Base-by-base conservation (phyloP, 495 filamentous ascomycete species). In the Penicillium canariense region DNA sequence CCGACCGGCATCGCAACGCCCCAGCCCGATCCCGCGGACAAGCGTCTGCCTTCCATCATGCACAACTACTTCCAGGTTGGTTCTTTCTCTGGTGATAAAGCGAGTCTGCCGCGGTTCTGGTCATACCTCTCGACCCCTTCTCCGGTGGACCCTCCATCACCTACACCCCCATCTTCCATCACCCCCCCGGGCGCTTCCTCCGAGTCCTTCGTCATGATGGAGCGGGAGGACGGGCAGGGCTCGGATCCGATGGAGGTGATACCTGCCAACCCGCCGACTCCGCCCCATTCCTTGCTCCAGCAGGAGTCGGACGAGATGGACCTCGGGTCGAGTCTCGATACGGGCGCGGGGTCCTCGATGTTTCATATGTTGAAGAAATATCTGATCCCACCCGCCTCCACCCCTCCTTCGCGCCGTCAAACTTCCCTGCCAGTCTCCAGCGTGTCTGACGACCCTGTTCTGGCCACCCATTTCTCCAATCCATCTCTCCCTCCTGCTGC, bases 41-140 rank as follows among this genome's bases (percentile, higher is more conserved):
- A 94, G 71, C 87, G 91, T 68, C 77, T 92, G 65, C 92, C 92
- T 40, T 88, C 89, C 64, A 90, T 96, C 71, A 85, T 90, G 80
- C 91, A 86, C 78, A 96, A 90, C 80, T 96, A 94, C 81, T 88
- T 87, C 76, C 92, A 97, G 91, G 92, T 97, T 93, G 82, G 91
- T 96, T 80, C 71, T 75, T 77, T 68, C 63, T 80, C 72, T 75
- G 76, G 72, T 75, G 73, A 72, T 70, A 73, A 67, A 72, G 69
- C 72, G 63, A 70, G 56, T 79, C 74, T 75, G 75, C 78, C 76
- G 67, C 79, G 74, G 67, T 69, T 76, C 59, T 72, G 69, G 65
- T 68, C 65, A 17, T 68, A 62, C 18, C 54, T 66, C 28, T 65
- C 62, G 42, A 68, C 61, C 50, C 22, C 65, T 44, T 58, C 58